A percentile compares a stretch with the other conserved stretches of the same genome.
These are phyloP conservation scores for Bruguiera gymnorhiza DNA, from an alignment of 345 rosid genomes.

Conservation along the genomic window DNA sequence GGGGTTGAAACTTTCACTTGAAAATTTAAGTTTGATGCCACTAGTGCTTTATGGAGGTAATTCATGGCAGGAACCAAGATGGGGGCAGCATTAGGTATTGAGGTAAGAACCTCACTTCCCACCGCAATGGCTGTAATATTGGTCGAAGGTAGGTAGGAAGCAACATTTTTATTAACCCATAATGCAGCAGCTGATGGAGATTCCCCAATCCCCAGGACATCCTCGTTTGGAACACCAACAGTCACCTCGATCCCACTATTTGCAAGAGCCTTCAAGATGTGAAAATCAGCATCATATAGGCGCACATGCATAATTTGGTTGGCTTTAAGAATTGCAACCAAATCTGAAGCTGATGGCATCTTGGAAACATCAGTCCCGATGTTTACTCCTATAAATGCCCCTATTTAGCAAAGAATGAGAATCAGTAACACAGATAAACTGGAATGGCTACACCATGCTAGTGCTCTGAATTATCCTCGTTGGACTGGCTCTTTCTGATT, in stretches of 20 bases:
- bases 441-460: too few species aligned
- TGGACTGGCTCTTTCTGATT: not conserved
- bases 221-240: slow-evolving; percentile 78
- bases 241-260: slow-evolving; percentile 72
- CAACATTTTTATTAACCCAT: slow-evolving; percentile 85
- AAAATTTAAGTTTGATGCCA: slow-evolving; percentile 76
- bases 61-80: slow-evolving; percentile 76
- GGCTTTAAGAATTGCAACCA: slow-evolving; percentile 53
- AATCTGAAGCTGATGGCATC: slow-evolving; percentile 68
- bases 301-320: slow-evolving; percentile 77
- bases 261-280: slow-evolving; percentile 84
- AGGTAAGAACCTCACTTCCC: slow-evolving; percentile 87
- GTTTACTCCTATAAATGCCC: slow-evolving; percentile 81
- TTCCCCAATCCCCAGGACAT: slow-evolving; percentile 76
- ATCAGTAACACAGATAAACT: slow-evolving; percentile 8
- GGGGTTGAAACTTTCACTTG: slow-evolving; percentile 83
- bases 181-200: slow-evolving; percentile 74
- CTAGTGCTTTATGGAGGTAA: slow-evolving; percentile 81
- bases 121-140: slow-evolving; percentile 92
- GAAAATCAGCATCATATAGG: slow-evolving; percentile 77
- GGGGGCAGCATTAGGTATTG: slow-evolving; percentile 67
- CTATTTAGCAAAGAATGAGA: slow-evolving; percentile 33
- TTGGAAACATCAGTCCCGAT: slow-evolving; percentile 75
- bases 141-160: slow-evolving; percentile 75
- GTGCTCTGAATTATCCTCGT: too few species aligned